Base-by-base conservation (phyloP, 2,329 filamentous ascomycete genomes). In the Cadophora malorum region DNA sequence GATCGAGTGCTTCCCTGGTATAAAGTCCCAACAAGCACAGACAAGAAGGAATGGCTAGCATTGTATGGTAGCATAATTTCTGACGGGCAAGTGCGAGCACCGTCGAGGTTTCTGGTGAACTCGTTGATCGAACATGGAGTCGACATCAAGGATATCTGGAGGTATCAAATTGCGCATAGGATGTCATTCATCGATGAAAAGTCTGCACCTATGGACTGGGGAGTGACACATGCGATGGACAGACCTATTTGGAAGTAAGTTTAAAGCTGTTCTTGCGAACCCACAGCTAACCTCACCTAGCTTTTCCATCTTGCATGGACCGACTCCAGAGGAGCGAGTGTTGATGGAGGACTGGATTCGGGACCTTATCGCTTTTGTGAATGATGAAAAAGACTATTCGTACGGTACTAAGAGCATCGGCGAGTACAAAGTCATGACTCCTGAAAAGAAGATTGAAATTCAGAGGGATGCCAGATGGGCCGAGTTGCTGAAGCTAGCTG, bases 161-260 rank as follows among this genome's bases (percentile, higher is more conserved):
- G 80, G 19, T 83, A 82, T 71, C 73, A 77, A n/a, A 79, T 83
- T 47, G 77, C 79, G 0, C 81, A 81, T 56, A 74, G 80, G 3
- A 68, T 82, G 38, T 81, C 79, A 0, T 82, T 82, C 62, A 83
- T 82, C 55, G 75, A 76, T 12, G 78, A 81, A 4, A 76, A 77
- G 8, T 69, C 81, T 3, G 80, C 80, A 0, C 80, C 81, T 0
- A 70, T 67, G 12, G 75, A 74, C 0, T 79, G 75, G 68, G 78
- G 79, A 0, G 78, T 79, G 0, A 73, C 75, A 0, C 80, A 82
- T 69, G 79, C 79, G 4, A 82, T 81, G 80, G 80, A 82, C 47
- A 78, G 77, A 56, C 79, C 80, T 0, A 77, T 82, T 33, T 82
- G 80, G 80, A 82, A 81, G 79, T 82, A 65, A 74, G 78, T 75